These are phyloP conservation scores for Candida saitoana DNA, from an alignment of 805 yeast species.

Conservation along the genomic window DNA sequence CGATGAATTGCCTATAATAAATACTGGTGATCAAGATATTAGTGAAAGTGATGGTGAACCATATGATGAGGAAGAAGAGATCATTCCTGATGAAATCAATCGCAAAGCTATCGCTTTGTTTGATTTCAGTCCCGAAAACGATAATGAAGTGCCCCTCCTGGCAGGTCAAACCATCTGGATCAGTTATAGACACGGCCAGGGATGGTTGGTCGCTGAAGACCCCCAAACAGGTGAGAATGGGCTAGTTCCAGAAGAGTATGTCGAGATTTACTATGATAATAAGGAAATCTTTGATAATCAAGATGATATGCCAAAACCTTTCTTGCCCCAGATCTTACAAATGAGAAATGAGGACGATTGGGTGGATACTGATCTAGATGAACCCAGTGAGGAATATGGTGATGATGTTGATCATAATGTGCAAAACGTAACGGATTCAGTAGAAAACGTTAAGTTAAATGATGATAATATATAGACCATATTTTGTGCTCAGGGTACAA, in stretches of 20 bases:
- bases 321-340: slow-evolving; percentile 36
- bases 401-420: background rate
- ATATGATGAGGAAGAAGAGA: slow-evolving; percentile 7
- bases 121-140: slow-evolving; percentile 90
- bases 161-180: slow-evolving; percentile 87
- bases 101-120: slow-evolving; percentile 79
- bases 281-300: slow-evolving; percentile 35
- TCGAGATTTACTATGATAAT: slow-evolving; percentile 44
- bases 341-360: slow-evolving; percentile 15
- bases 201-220: slow-evolving; percentile 94
- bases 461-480: too few species aligned
- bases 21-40: slow-evolving; percentile 7
- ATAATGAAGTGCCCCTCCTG: slow-evolving; percentile 72
- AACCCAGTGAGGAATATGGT: background rate
- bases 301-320: slow-evolving; percentile 42
- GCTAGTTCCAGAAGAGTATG: slow-evolving; percentile 92
- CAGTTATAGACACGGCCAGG: slow-evolving; percentile 91
- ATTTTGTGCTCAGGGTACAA: too few species aligned
- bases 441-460: background rate
- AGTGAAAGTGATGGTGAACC: slow-evolving; percentile 9
- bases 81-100: slow-evolving; percentile 33
- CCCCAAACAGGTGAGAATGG: slow-evolving; percentile 78
- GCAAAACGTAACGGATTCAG: background rate
- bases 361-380: slow-evolving; percentile 15
- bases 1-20: slow-evolving; percentile 5